A percentile compares a stretch with the other conserved stretches of the same genome.
Evolutionary conservation across 257 asterid genomes (phyloP).

Genomic region (Datura wrightii): DNA sequence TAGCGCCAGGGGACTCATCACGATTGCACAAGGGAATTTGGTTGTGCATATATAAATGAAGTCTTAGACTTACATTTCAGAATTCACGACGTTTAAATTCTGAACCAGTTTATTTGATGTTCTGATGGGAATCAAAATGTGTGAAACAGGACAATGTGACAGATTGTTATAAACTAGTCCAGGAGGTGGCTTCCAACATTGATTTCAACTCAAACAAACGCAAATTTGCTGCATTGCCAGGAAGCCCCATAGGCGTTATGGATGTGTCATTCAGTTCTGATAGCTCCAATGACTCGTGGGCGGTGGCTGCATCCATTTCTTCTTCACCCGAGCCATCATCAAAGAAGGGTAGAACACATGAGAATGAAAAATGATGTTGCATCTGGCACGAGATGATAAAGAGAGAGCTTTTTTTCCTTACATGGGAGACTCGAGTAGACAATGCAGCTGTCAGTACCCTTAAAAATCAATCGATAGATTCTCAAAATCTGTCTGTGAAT

Average conservation of each 20-base stretch:
- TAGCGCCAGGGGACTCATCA: background rate
- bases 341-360: slow-evolving; percentile 50
- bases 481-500: background rate
- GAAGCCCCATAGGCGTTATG: slow-evolving; percentile 76
- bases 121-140: background rate
- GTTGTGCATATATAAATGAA: background rate
- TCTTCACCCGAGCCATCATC: slow-evolving; percentile 73
- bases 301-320: slow-evolving; percentile 50
- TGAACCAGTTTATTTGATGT: background rate
- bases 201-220: slow-evolving; percentile 53
- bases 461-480: slow-evolving; percentile 6
- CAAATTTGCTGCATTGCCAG: slow-evolving; percentile 57
- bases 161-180: slow-evolving; percentile 57
- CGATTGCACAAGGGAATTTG: background rate
- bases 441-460: background rate
- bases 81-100: background rate
- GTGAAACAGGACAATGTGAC: slow-evolving; percentile 67
- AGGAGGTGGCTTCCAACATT: slow-evolving; percentile 54
- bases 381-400: background rate
- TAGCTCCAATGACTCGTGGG: slow-evolving; percentile 55
- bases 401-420: background rate
- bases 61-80: background rate
- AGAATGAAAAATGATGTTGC: background rate
- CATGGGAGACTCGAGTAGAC: background rate
- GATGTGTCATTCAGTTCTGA: slow-evolving; percentile 65